A percentile compares a stretch with the other conserved stretches of the same genome.
phyloP scores from a whole-genome alignment of 2,329 filamentous ascomycete genomes.

The Ascochyta viciae-villosae region DNA sequence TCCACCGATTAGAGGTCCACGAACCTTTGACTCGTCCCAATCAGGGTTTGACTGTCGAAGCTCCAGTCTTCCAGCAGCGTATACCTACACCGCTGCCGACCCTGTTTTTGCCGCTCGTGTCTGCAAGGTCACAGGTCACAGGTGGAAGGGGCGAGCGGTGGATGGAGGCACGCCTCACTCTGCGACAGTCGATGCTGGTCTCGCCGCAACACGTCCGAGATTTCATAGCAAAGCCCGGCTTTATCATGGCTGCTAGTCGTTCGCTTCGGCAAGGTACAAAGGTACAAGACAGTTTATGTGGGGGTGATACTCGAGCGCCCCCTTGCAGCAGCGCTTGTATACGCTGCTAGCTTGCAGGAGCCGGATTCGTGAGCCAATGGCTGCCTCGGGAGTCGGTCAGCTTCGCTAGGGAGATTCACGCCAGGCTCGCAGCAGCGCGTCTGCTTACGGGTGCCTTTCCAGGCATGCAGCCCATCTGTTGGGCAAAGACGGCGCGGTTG shows the following conservation, averaged over 20 bases:
- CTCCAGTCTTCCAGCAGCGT: neutral
- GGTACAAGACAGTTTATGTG: conserved; percentile 37
- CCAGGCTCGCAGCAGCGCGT: conserved; percentile 16
- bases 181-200: conserved; percentile 7
- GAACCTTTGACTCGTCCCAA: conserved; percentile 15
- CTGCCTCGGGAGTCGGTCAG: conserved; percentile 23
- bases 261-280: conserved; percentile 52
- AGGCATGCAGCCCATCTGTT: conserved; percentile 17
- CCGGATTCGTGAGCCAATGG: conserved; percentile 35
- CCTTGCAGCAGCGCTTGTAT: conserved; percentile 46
- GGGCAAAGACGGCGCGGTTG: conserved; percentile 15
- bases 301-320: conserved; percentile 43
- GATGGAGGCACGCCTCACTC: conserved; percentile 16
- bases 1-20: conserved; percentile 14
- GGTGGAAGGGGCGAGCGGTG: conserved; percentile 1
- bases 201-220: neutral
- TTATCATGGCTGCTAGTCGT: conserved; percentile 38
- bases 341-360: conserved; percentile 39
- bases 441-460: conserved; percentile 29
- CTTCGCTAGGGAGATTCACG: conserved; percentile 20
- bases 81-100: neutral
- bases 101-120: conserved; percentile 6
- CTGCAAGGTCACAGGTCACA: conserved; percentile 12
- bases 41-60: conserved; percentile 5
- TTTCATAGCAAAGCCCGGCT: conserved; percentile 17